Base-by-base conservation (phyloP, 176 grass and related monocot genomes). In the Oryza coarctata region DNA sequence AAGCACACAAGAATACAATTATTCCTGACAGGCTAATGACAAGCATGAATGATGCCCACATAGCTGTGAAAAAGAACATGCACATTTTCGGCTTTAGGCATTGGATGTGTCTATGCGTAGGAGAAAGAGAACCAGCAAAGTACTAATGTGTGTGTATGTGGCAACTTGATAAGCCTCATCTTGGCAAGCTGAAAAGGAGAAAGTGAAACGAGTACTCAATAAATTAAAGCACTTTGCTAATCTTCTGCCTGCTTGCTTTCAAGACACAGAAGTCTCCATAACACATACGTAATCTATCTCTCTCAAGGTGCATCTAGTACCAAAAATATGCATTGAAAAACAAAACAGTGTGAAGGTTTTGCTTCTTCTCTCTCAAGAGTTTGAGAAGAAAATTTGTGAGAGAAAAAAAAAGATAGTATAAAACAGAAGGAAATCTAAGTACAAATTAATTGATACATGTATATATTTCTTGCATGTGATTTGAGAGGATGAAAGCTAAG, bases 171-270 rank as follows among this genome's bases (percentile, higher is more conserved):
- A 41, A 70, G 22, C 68, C n/a, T 36, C 74, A 39, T 77, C 55
- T 63, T 39, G 34, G 55, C 65, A 68, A 70, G 55, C 34, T 28
- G 58, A 77, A 74, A 74, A 34, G 45, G 31, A 25, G 39, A 67
- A 65, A 79, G 76, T 47, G 62, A 66, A 66, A 47, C 40, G 5
- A 38, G 11, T 61, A 14, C 18, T 35, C 29, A 36, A 36, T 22
- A 55, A 50, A 44, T 50, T 31, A 44, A 52, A 70, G 65, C 65
- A 38, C 12, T 57, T 69, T 25, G 20, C 55, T 25, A 60, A 25
- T 80, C 78, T 68, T 68, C n/a, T n/a, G n/a, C n/a, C n/a, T n/a
- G 25, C 15, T 36, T 78, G 27, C 28, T 66, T 67, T 79, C 44
- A 17, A 11, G 76, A 79, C 3, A 34, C 63, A 23, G 76, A 67